A percentile compares a stretch with the other conserved stretches of the same genome.
phyloP scores from a whole-genome alignment of 768 basidiomycete genomes.

The Naematelia encephala region DNA sequence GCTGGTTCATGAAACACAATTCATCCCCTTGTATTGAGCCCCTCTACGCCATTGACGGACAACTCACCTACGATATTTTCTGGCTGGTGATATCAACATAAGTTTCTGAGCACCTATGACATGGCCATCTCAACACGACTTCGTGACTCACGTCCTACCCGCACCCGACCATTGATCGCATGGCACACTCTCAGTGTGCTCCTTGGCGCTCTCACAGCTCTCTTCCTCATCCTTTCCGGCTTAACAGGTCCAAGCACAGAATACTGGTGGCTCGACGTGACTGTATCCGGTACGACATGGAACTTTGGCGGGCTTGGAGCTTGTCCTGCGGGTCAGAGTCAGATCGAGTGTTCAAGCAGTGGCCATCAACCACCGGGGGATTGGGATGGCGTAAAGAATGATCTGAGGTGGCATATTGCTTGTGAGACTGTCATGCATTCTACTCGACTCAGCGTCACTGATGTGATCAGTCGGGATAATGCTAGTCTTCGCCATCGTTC shows the following conservation, averaged over 20 bases:
- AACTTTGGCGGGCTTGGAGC: slow-evolving; percentile 1
- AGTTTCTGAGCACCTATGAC: no score
- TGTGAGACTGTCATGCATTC: no score
- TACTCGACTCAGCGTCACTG: no score
- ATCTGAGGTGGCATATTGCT: background rate
- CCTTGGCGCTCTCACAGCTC: background rate
- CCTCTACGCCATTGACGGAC: background rate
- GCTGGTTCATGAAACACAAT: no score
- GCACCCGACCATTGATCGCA: background rate
- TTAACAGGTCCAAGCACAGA: background rate
- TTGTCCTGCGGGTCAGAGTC: background rate
- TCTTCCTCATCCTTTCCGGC: slow-evolving; percentile 1
- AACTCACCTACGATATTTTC: background rate
- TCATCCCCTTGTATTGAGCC: background rate
- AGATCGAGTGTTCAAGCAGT: background rate
- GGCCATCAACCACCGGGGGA: background rate
- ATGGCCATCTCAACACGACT: background rate
- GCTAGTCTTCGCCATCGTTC: background rate
- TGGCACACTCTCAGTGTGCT: background rate
- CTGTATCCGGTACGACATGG: background rate
- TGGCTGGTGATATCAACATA: background rate
- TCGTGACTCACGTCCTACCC: background rate
- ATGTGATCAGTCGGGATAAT: background rate
- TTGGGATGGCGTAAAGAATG: background rate
- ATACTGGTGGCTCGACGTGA: background rate